Base-by-base conservation (phyloP, 768 basidiomycete species). In the Podaxis sp. region DNA sequence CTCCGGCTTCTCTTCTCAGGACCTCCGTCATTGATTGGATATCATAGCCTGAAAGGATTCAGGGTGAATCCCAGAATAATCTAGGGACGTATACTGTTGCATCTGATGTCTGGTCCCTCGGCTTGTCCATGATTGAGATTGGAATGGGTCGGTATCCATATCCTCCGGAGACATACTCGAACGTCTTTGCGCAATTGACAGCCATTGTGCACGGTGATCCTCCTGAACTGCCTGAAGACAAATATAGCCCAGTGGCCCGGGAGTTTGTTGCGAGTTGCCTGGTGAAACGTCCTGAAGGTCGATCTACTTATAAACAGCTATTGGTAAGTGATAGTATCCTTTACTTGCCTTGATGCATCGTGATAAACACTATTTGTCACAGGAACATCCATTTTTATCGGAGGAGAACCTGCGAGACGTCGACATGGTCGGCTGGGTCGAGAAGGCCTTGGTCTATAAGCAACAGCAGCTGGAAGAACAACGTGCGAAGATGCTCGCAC, bases 101-200 rank as follows among this genome's bases (percentile, higher is more conserved):
- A 4, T 96, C 95, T 10, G 97, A 99, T 71, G 91, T 99, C 13
- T 99, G 96, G 96, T 97, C 95, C 6, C 86, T 98, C 22, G 96
- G 96, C 12, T 81, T 99, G 49, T 90, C 92, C 4, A 89, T 97
- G 73, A 93, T 99, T 69, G 96, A 99, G 75, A 88, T 96, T 66
- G 93, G 90, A 2, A 81, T 92, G 69, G 96, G 90, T 70, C 75
- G 85, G 71, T 99, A 99, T 74, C 96, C 96, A 1, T 99, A 97
- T 71, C 96, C 96, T 33, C 96, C 96, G 28, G 96, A 99, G 78
- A 96, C 95, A 6, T 99, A 97, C 73, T 86, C 88, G 63, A 98
- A 98, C 73, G 95, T 98, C 15, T 97, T 99, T 76, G 96, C 96
- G 2, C 96, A 99, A 70, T 68, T 85, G 44, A 93, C 90, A n/a